Evolutionary conservation across 73 alveolate genomes (phyloP).

Genomic region (Uronychia setigera): DNA sequence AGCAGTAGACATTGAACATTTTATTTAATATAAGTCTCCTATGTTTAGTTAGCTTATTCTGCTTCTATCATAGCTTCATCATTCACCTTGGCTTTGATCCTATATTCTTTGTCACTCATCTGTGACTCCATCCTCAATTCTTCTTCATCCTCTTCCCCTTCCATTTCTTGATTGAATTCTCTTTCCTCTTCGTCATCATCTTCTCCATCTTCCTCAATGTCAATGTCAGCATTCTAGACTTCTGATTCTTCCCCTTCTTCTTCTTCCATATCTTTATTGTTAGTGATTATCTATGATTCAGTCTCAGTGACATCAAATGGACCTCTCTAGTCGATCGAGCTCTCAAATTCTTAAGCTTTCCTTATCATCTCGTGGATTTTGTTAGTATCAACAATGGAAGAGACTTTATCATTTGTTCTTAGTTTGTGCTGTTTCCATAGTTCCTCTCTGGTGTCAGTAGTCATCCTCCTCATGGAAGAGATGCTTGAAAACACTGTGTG

Average conservation of each 20-base stretch:
- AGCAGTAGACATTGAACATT: too few relatives aligned
- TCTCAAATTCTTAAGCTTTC: not conserved
- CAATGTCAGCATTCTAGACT: not conserved
- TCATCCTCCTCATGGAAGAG: not conserved
- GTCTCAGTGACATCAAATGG: too few relatives aligned
- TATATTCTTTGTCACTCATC: too few relatives aligned
- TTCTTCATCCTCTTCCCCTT: too few relatives aligned
- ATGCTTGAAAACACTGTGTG: not conserved
- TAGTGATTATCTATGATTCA: too few relatives aligned
- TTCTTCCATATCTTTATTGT: not conserved
- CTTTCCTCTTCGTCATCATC: not conserved
- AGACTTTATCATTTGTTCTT: not conserved
- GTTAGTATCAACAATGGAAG: not conserved
- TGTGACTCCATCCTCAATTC: too few relatives aligned
- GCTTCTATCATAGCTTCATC: too few relatives aligned
- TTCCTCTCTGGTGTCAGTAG: not conserved
- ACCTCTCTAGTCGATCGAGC: not conserved
- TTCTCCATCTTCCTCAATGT: not conserved
- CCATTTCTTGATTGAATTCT: too few relatives aligned
- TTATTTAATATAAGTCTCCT: too few relatives aligned
- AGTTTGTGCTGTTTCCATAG: not conserved
- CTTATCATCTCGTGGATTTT: not conserved
- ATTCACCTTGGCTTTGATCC: too few relatives aligned
- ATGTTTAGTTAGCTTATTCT: too few relatives aligned
- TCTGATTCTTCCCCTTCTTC: not conserved